Conservation (phyloP, 768 basidiomycete genomes). For the Tubosaeta brunneosetosa region DNA sequence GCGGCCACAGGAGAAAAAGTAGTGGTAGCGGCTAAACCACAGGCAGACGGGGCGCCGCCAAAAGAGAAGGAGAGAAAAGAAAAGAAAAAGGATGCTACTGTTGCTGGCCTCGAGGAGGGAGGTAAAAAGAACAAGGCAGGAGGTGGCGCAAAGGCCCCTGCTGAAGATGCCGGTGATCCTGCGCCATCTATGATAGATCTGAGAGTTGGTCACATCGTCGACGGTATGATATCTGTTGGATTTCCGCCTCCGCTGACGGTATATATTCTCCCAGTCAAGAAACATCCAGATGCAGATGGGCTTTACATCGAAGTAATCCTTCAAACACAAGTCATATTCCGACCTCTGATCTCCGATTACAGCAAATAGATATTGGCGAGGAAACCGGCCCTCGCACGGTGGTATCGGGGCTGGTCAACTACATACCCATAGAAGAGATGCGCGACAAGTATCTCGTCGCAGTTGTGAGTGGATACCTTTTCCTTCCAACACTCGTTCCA, state of each 20-base stretch:
- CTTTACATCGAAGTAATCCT: slow-evolving; percentile 84
- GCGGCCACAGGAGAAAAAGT: slow-evolving; percentile 22
- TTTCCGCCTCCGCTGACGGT: slow-evolving; percentile 2
- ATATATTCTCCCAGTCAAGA: slow-evolving; percentile 59
- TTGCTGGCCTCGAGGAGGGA: slow-evolving; percentile 23
- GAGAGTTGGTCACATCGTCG: slow-evolving; percentile 87
- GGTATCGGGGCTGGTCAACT: slow-evolving; percentile 93
- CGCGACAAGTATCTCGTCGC: slow-evolving; percentile 75
- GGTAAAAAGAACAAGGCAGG: slow-evolving; percentile 40
- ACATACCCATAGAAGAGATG: slow-evolving; percentile 95
- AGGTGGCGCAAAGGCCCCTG: slow-evolving; percentile 30
- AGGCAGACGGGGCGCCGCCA: slow-evolving; percentile 36
- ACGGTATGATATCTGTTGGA: slow-evolving; percentile 51
- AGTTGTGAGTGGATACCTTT: slow-evolving; percentile 49
- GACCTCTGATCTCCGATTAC: not conserved
- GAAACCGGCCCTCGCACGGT: slow-evolving; percentile 93
- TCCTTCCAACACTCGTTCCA: not conserved
- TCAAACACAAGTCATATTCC: not conserved
- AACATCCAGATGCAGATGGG: slow-evolving; percentile 96
- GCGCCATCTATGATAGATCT: slow-evolving; percentile 96
- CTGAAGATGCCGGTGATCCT: slow-evolving; percentile 73
- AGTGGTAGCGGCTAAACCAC: slow-evolving; percentile 30
- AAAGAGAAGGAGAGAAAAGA: slow-evolving; percentile 38
- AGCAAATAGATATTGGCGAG: slow-evolving; percentile 97
- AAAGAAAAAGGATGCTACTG: slow-evolving; percentile 56